Evolutionary conservation across 1,284 basidiomycete genomes (phyloP).

Genomic region (Cryptococcus sp.): DNA sequence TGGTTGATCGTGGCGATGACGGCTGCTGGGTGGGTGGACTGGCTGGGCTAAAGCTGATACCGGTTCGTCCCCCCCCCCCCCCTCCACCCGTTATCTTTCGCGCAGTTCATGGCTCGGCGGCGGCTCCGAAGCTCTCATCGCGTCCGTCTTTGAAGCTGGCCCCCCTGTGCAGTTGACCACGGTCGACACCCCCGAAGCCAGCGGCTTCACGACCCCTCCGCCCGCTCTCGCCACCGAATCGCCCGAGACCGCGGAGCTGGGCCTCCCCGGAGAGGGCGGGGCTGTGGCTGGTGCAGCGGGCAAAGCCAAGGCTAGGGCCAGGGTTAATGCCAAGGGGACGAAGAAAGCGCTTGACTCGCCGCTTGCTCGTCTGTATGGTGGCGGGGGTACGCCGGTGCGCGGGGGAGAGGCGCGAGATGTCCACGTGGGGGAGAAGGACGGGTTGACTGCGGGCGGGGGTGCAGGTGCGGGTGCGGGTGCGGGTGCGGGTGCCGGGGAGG

Average conservation of each 20-base stretch:
- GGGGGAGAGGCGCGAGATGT: neutral
- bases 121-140: conserved; percentile 39
- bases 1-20: too few species aligned
- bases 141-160: conserved; percentile 44
- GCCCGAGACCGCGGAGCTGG: neutral
- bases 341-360: conserved; percentile 17
- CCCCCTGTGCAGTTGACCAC: conserved; percentile 15
- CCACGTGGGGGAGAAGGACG: neutral
- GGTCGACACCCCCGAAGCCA: neutral
- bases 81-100: too few species aligned
- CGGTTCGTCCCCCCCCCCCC: too few species aligned
- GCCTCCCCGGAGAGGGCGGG: too few species aligned
- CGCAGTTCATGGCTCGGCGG: conserved; percentile 43
- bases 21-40: too few species aligned
- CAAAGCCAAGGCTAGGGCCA: neutral
- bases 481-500: conserved; percentile 48
- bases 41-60: too few species aligned
- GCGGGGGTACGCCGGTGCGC: conserved; percentile 7
- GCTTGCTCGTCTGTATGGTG: conserved; percentile 33
- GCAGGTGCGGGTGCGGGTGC: conserved; percentile 53
- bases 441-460: neutral
- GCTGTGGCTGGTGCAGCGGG: neutral
- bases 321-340: conserved; percentile 2
- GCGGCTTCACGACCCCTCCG: conserved; percentile 18
- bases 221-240: conserved; percentile 8